Evolutionary conservation across 352 stramenopile genomes (phyloP).

Genomic region (Phytophthora ramorum): DNA sequence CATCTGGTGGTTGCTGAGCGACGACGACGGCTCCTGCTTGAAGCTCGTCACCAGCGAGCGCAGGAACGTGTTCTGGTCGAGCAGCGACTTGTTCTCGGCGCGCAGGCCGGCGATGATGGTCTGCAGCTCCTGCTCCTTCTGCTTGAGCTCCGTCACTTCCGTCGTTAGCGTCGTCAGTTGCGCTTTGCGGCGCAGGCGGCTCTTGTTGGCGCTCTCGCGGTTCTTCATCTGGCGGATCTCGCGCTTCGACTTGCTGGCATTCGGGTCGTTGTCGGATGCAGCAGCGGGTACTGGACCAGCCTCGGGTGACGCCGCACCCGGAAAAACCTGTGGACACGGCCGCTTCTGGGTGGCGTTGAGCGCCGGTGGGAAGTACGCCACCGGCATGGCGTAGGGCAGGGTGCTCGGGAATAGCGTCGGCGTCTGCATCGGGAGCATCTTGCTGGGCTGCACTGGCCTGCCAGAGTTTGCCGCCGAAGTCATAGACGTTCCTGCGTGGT

Average conservation of each 20-base stretch:
- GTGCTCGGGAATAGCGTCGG: conserved; percentile 20
- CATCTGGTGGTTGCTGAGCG: conserved; percentile 20
- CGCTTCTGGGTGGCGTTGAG: conserved; percentile 59
- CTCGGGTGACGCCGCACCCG: conserved; percentile 21
- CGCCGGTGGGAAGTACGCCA: conserved; percentile 61
- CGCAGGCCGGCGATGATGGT: conserved; percentile 71
- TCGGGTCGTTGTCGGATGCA: conserved; percentile 25
- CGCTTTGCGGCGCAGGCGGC: conserved; percentile 72
- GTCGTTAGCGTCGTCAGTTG: conserved; percentile 65
- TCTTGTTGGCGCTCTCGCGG: conserved; percentile 87
- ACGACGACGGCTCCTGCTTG: conserved; percentile 35
- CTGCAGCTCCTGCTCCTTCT: conserved; percentile 74
- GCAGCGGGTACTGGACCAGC: not conserved
- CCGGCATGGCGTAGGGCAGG: conserved; percentile 69
- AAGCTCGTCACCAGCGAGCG: conserved; percentile 72
- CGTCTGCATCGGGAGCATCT: conserved; percentile 4
- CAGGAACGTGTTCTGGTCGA: conserved; percentile 81
- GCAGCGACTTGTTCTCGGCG: conserved; percentile 83
- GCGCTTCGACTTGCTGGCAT: conserved; percentile 76
- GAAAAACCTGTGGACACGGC: conserved; percentile 54
- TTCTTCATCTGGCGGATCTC: conserved; percentile 91
- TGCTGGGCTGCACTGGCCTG: conserved; percentile 16
- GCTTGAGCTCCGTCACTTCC: conserved; percentile 70
- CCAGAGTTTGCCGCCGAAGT: not conserved
- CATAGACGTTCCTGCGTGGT: not conserved